Conservation (phyloP, 2,329 filamentous ascomycete genomes). For the Lecanosticta acicola region DNA sequence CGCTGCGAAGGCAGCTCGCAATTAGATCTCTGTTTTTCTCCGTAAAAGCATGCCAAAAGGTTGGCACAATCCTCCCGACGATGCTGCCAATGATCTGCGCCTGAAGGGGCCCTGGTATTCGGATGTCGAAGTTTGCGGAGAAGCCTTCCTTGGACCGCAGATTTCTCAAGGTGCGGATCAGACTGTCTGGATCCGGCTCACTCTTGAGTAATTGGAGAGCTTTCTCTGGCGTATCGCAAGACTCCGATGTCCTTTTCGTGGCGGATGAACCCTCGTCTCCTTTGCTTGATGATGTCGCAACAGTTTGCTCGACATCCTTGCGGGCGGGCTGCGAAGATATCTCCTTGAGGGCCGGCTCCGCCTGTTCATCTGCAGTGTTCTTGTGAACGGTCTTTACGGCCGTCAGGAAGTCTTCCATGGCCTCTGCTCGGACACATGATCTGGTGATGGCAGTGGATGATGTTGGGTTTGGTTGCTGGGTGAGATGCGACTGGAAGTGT, state of each 20-base stretch:
- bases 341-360: conserved; percentile 9
- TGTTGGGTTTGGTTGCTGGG: too few relatives aligned
- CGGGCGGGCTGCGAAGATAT: conserved; percentile 7
- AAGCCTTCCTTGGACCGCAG: conserved; percentile 11
- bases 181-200: conserved; percentile 34
- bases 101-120: conserved; percentile 58
- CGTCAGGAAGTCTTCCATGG: conserved; percentile 47
- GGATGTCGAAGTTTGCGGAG: conserved; percentile 49
- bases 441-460: background rate
- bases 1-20: conserved; percentile 61
- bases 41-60: conserved; percentile 69
- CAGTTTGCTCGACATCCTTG: background rate
- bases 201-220: conserved; percentile 36
- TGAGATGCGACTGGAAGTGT: too few relatives aligned
- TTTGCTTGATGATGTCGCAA: too few relatives aligned
- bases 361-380: conserved; percentile 2
- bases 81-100: conserved; percentile 72
- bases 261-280: too few relatives aligned
- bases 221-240: conserved; percentile 24
- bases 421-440: conserved; percentile 23
- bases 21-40: conserved; percentile 47
- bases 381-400: conserved; percentile 40
- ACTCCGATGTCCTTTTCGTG: too few relatives aligned
- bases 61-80: conserved; percentile 67
- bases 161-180: conserved; percentile 24